These are phyloP conservation scores for Leucocoprinus birnbaumii DNA, from an alignment of 768 basidiomycete genomes.

Conservation along the genomic window DNA sequence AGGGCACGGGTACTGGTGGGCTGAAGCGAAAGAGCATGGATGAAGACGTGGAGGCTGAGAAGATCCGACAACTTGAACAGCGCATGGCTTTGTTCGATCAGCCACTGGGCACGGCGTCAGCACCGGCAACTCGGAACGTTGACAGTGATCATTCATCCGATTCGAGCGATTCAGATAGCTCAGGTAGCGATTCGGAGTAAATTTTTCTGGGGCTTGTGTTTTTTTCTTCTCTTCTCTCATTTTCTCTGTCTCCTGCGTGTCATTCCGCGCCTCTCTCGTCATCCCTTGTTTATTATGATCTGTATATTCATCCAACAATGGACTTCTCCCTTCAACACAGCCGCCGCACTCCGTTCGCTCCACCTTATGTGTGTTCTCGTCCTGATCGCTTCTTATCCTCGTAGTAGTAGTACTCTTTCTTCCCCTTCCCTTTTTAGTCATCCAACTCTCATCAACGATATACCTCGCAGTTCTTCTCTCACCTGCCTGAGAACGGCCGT, in stretches of 20 bases:
- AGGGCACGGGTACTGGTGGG: constrained; percentile 86
- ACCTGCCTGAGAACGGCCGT: constrained; percentile 9
- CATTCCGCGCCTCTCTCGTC: constrained; percentile 16
- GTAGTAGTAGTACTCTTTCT: not conserved
- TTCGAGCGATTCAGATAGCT: constrained; percentile 77
- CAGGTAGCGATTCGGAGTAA: constrained; percentile 81
- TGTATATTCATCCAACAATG: constrained; percentile 26
- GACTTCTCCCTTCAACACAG: not conserved
- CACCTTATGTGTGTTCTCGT: constrained; percentile 6
- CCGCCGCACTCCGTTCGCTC: not conserved
- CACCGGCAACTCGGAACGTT: constrained; percentile 37
- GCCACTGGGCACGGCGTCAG: constrained; percentile 36
- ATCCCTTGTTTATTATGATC: constrained; percentile 17
- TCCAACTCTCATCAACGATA: constrained; percentile 8
- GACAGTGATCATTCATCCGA: constrained; percentile 79
- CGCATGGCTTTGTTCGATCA: constrained; percentile 83
- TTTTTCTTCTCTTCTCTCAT: constrained; percentile 17
- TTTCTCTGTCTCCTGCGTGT: constrained; percentile 3
- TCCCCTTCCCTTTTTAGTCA: constrained; percentile 8
- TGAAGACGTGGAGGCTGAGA: constrained; percentile 93
- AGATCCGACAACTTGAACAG: constrained; percentile 88
- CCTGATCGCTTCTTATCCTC: constrained; percentile 11
- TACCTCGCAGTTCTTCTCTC: constrained; percentile 18
- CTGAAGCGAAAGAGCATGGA: constrained; percentile 96
- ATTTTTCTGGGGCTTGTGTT: not conserved